Evolutionary conservation across 2,329 filamentous ascomycete genomes (phyloP).

Genomic region (Ophiosphaerella korrae): DNA sequence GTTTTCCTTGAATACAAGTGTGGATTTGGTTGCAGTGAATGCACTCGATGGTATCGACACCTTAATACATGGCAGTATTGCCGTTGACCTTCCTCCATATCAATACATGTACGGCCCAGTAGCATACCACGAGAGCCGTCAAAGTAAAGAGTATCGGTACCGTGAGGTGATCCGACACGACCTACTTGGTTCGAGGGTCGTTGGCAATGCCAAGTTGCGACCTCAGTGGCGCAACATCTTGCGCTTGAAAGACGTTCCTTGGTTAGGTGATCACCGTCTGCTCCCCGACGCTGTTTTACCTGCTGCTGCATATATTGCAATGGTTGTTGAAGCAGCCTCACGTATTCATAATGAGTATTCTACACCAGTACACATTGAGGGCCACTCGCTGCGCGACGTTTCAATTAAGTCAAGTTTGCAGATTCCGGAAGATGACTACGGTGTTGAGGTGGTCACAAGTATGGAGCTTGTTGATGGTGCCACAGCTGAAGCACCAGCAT

Average conservation of each 20-base stretch:
- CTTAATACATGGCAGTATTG: constrained; percentile 1
- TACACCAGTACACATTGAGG: background rate
- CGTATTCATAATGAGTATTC: background rate
- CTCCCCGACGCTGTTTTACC: constrained; percentile 50
- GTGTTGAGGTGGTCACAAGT: constrained; percentile 22
- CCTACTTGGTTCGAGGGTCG: constrained; percentile 11
- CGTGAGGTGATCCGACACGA: constrained; percentile 13
- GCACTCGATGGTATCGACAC: constrained; percentile 5
- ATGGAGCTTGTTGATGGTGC: constrained; percentile 11
- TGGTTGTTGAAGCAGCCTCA: constrained; percentile 35
- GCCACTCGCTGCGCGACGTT: constrained; percentile 25
- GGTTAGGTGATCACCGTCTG: constrained; percentile 26
- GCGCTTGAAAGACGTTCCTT: constrained; percentile 11
- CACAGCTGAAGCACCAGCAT: constrained; percentile 4
- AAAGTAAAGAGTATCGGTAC: constrained; percentile 17
- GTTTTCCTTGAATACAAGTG: background rate
- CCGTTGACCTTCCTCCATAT: constrained; percentile 22
- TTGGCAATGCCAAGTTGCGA: constrained; percentile 2
- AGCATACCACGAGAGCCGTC: constrained; percentile 19
- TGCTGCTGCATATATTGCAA: constrained; percentile 51
- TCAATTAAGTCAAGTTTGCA: constrained; percentile 19
- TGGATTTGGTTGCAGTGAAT: constrained; percentile 22
- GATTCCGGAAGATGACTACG: constrained; percentile 26
- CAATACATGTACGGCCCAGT: constrained; percentile 20
- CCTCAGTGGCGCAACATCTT: constrained; percentile 21